These are phyloP conservation scores for Vanilla planifolia DNA, from an alignment of 106 monocot species.

Conservation along the genomic window DNA sequence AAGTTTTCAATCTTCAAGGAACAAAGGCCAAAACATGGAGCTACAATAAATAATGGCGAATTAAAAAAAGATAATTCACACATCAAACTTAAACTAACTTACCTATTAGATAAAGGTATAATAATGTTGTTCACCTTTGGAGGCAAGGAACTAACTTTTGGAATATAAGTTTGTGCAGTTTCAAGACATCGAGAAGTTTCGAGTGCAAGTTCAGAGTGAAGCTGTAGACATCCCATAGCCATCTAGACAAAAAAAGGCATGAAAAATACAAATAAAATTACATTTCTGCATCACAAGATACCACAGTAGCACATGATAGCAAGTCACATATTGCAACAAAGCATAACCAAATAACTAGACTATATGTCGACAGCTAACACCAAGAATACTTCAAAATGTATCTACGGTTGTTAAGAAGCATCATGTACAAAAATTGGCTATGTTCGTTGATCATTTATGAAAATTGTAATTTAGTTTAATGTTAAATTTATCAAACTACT, in stretches of 20 bases:
- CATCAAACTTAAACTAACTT: no score
- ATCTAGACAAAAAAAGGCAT: slow-evolving; percentile 28
- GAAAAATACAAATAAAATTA: neutral
- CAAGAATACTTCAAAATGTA: neutral
- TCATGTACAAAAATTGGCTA: neutral
- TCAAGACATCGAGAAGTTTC: slow-evolving; percentile 59
- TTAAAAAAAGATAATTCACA: no score
- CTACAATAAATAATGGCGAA: no score
- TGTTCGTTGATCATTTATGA: no score
- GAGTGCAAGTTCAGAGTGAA: slow-evolving; percentile 68
- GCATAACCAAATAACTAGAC: neutral
- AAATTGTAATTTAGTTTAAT: no score
- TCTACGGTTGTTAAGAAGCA: neutral
- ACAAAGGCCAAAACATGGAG: no score
- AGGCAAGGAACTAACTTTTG: slow-evolving; percentile 15
- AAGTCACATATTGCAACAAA: neutral
- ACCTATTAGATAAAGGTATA: slow-evolving; percentile 22
- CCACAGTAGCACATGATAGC: slow-evolving; percentile 1
- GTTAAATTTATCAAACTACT: no score
- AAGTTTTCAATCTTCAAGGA: no score
- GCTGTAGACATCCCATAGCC: slow-evolving; percentile 70
- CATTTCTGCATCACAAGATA: neutral
- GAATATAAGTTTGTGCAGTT: slow-evolving; percentile 24
- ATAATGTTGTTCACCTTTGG: slow-evolving; percentile 47
- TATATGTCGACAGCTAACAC: neutral